phyloP scores from a whole-genome alignment of 371 early-diverging fungal genomes.

The Apophysomyces trapeziformis region DNA sequence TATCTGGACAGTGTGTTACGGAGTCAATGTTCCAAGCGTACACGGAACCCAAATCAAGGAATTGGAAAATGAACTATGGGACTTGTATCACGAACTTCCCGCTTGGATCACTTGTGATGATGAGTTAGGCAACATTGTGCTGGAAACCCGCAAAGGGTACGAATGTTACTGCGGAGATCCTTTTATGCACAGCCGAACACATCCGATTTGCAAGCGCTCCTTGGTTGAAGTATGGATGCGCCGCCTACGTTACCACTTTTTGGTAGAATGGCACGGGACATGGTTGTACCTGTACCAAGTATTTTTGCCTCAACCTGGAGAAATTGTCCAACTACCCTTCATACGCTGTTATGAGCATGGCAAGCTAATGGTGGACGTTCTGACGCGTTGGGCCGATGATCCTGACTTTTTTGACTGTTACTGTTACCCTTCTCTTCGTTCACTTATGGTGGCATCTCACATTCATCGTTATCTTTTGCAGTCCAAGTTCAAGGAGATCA shows the following conservation, averaged over 20 bases:
- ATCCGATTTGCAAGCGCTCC: slow-evolving; percentile 29
- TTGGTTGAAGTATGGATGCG: slow-evolving; percentile 34
- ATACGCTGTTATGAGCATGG: slow-evolving; percentile 30
- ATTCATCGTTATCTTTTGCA: slow-evolving; percentile 27
- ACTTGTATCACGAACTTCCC: slow-evolving; percentile 25
- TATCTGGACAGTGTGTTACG: slow-evolving; percentile 25
- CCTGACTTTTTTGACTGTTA: slow-evolving; percentile 34
- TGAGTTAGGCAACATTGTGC: slow-evolving; percentile 16
- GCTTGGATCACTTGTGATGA: slow-evolving; percentile 23
- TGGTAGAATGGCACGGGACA: slow-evolving; percentile 34
- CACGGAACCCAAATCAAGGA: slow-evolving; percentile 24
- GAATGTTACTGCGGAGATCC: slow-evolving; percentile 24
- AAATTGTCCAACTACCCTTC: slow-evolving; percentile 29
- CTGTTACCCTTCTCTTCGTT: slow-evolving; percentile 28
- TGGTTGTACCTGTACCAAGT: slow-evolving; percentile 29
- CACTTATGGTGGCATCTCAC: slow-evolving; percentile 28
- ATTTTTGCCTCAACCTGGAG: slow-evolving; percentile 28
- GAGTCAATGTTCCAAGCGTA: slow-evolving; percentile 11
- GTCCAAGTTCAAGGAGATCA: slow-evolving; percentile 24
- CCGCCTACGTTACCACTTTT: slow-evolving; percentile 29
- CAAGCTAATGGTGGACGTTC: slow-evolving; percentile 27
- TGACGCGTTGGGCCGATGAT: slow-evolving; percentile 29
- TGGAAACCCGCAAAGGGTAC: slow-evolving; percentile 19
- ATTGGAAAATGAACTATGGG: slow-evolving; percentile 27
- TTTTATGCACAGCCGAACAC: slow-evolving; percentile 20